A percentile compares a stretch with the other conserved stretches of the same genome.
phyloP scores from a whole-genome alignment of 495 filamentous ascomycete genomes.

The Echria macrotheca region DNA sequence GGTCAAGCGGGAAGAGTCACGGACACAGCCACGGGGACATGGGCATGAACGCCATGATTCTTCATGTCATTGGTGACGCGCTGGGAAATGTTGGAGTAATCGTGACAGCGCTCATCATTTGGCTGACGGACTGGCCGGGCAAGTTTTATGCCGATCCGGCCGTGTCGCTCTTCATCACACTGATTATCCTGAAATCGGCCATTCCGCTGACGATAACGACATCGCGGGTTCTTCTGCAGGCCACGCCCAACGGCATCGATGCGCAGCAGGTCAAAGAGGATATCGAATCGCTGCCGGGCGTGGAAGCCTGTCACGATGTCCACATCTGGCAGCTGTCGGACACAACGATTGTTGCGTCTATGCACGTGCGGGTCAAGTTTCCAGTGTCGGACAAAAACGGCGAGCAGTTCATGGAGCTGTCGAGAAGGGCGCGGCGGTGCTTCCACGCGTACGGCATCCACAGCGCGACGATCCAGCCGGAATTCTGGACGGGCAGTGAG shows the following conservation, averaged over 20 bases:
- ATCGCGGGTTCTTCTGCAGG: constrained; percentile 90
- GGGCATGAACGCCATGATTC: constrained; percentile 95
- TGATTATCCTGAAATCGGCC: constrained; percentile 87
- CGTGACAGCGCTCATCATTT: constrained; percentile 84
- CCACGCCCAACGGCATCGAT: constrained; percentile 78
- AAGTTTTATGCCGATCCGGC: constrained; percentile 79
- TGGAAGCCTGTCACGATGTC: constrained; percentile 86
- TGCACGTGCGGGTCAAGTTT: constrained; percentile 84
- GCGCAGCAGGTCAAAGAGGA: constrained; percentile 89
- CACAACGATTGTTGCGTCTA: constrained; percentile 81
- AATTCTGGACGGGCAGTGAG: constrained; percentile 54
- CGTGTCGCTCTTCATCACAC: constrained; percentile 92
- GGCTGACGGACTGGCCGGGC: constrained; percentile 63
- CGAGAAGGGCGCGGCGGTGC: constrained; percentile 70
- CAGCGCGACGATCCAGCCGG: constrained; percentile 96
- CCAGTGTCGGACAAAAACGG: constrained; percentile 63
- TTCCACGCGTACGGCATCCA: constrained; percentile 95
- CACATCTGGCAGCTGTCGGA: constrained; percentile 98
- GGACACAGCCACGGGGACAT: constrained; percentile 79
- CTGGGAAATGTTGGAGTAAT: constrained; percentile 98
- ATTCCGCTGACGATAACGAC: constrained; percentile 91
- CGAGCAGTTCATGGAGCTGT: constrained; percentile 84
- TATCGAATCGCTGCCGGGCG: constrained; percentile 74
- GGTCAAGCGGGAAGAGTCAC: constrained; percentile 54
- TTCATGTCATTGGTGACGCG: constrained; percentile 94